Percentiles rank a stretch among this genome's conserved stretches.
Conservation (phyloP, 768 basidiomycete species). For the Termitomyces sp. region DNA sequence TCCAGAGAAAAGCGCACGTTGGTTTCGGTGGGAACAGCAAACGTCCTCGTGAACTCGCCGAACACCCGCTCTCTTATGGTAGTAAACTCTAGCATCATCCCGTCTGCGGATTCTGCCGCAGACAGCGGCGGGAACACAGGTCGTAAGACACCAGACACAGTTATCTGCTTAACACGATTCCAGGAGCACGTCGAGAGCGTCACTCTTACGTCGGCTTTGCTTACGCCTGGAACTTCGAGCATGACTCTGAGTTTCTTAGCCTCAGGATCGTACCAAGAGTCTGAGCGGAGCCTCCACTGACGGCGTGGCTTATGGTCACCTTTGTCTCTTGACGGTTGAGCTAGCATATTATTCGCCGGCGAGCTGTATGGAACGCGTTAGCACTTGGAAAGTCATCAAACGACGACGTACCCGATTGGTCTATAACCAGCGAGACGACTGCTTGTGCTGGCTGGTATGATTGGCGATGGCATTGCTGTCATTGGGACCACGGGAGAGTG, state of each 20-base stretch:
- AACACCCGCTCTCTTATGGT: conserved; percentile 46
- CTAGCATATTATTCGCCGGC: conserved; percentile 12
- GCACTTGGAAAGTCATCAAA: background rate
- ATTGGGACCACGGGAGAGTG: conserved; percentile 13
- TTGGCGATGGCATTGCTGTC: conserved; percentile 18
- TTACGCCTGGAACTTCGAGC: conserved; percentile 68
- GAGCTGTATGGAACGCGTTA: conserved; percentile 12
- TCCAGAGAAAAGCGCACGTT: conserved; percentile 37
- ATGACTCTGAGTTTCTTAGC: conserved; percentile 48
- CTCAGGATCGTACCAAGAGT: conserved; percentile 50
- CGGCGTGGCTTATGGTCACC: conserved; percentile 7
- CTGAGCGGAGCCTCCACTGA: conserved; percentile 50
- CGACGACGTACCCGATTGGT: conserved; percentile 18
- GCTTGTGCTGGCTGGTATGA: conserved; percentile 13
- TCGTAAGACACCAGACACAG: conserved; percentile 40
- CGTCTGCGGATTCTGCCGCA: conserved; percentile 14
- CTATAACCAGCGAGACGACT: conserved; percentile 18
- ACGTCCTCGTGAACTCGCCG: conserved; percentile 41
- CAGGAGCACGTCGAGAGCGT: conserved; percentile 54
- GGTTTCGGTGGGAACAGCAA: conserved; percentile 50
- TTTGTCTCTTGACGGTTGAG: conserved; percentile 11
- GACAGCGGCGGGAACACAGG: conserved; percentile 30
- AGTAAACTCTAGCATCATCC: conserved; percentile 12
- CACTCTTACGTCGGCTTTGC: conserved; percentile 50
- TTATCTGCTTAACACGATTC: conserved; percentile 59